phyloP scores from a whole-genome alignment of 164 flowering plant genomes.

The Tetrastigma voinierianum region DNA sequence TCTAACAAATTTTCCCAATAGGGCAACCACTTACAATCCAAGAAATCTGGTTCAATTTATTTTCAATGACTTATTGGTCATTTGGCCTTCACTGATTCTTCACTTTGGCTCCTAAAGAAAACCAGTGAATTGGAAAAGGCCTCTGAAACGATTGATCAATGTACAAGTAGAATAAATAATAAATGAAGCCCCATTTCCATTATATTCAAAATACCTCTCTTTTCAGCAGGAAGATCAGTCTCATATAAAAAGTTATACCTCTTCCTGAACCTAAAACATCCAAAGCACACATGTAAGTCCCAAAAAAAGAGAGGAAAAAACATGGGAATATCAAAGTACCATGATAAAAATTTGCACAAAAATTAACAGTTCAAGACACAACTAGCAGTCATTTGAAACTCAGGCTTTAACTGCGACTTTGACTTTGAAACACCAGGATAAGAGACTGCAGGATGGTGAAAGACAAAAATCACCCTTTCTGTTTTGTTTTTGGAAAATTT shows the following conservation, averaged over 20 bases:
- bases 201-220: conserved; percentile 49
- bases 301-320: not conserved
- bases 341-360: not conserved
- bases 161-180: not conserved
- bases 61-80: conserved; percentile 43
- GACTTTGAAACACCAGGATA: too few relatives aligned
- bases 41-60: conserved; percentile 52
- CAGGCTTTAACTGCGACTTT: too few relatives aligned
- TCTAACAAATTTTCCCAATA: not conserved
- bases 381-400: too few relatives aligned
- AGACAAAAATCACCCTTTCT: too few relatives aligned
- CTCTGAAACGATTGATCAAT: not conserved
- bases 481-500: too few relatives aligned
- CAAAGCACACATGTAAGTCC: not conserved
- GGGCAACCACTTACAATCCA: conserved; percentile 64
- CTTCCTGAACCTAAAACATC: conserved; percentile 66
- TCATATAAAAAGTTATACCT: conserved; percentile 71
- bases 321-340: not conserved
- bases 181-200: not conserved
- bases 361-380: too few relatives aligned
- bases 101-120: conserved; percentile 53
- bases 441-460: too few relatives aligned
- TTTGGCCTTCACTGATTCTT: conserved; percentile 54
- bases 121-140: conserved; percentile 1
- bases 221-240: conserved; percentile 66